Base-by-base conservation (phyloP, 805 yeast genomes). In the Lipomyces anomalus region DNA sequence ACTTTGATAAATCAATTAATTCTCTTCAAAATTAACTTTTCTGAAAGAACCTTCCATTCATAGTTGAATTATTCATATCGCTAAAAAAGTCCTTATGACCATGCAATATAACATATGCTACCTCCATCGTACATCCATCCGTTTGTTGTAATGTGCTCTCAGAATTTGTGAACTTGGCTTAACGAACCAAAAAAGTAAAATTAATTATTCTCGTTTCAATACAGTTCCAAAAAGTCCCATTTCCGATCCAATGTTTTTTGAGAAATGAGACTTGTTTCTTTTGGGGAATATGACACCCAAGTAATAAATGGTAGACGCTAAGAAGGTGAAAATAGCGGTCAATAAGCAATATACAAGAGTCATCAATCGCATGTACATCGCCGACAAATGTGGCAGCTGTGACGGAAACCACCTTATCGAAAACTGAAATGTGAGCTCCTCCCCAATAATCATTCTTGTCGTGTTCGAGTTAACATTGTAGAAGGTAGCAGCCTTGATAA, bases 361-460 rank as follows among this genome's bases (percentile, higher is more conserved):
- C 13, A 13, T 26, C 30, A 13, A 9, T 9, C 30, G 30, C 30
- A 26, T 13, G 30, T 26, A 26, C 22, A 43, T 53, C 21, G 46
- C 35, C 32, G 47, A 40, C 2, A 44, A 38, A 16, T 47, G 43
- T 22, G 34, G 37, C 18, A 49, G 39, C 22, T 47, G 55, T 13
- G 40, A 26, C 23, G 50, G 46, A 32, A 46, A 48, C 90, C 90
- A 83, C 46, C 76, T 68, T 17, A 76, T 73, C 22, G 80, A 76
- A 50, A 83, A 70, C 41, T 69, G 71, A 26, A 83, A 60, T 6
- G 82, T 72, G 44, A 83, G 65, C 22, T 66, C 62, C 55, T 80
- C 84, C 17, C 88, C 89, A 60, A 83, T 83, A 17, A 79, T 78
- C 32, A 74, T 71, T 48, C 83, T 70, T 7, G 51, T 34, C 1